Evolutionary conservation across 371 early-diverging fungal genomes (phyloP), one percentile per base, ranked within the genome.

Genomic region (Funneliformis caledonium): DNA sequence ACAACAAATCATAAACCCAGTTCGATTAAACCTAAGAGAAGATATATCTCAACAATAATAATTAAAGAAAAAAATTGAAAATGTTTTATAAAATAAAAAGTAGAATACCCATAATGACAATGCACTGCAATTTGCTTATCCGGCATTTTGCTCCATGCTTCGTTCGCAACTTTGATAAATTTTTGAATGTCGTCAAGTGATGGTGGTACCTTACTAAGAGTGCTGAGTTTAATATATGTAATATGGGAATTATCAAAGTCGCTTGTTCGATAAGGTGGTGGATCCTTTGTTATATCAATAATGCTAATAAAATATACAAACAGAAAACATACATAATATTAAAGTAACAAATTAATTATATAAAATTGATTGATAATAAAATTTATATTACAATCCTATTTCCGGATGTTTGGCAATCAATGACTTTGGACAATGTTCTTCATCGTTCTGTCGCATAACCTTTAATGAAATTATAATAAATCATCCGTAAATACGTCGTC

Each of bases 151-250:
- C 79, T 80, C 91, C 93, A 92, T 56, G 90, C 92, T 6, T 84
- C 81, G 2, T 84, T 82, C 7, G 88, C 91, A 12, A 88, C 83
- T 8, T 84, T 80, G 45, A 88, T 89, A 73, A 93, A 93, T 31
- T 83, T 83, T 0, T 83, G 81, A 0, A 92, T 92, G 67, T 92
- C 92, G 9, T 88, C 88, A 42, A 81, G 82, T 26, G 88, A 85
- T 9, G 94, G 94, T 2, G 93, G 93, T 3, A 93, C 89, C 78
- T 93, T 93, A 76, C 91, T 91, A 16, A 90, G 88, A 0, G 92
- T 93, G 3, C 91, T 85, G 2, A 92, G 82, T 81, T 93, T 93
- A 31, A 85, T 88, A 82, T 93, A 93, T 45, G 86, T 86, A 60
- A 90, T 86, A 16, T 87, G 85, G 0, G 90, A 88, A 48, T 87